A percentile compares a stretch with the other conserved stretches of the same genome.
These are phyloP conservation scores for Scedosporium aurantiacum DNA, from an alignment of 2,329 filamentous ascomycete genomes.

Conservation along the genomic window DNA sequence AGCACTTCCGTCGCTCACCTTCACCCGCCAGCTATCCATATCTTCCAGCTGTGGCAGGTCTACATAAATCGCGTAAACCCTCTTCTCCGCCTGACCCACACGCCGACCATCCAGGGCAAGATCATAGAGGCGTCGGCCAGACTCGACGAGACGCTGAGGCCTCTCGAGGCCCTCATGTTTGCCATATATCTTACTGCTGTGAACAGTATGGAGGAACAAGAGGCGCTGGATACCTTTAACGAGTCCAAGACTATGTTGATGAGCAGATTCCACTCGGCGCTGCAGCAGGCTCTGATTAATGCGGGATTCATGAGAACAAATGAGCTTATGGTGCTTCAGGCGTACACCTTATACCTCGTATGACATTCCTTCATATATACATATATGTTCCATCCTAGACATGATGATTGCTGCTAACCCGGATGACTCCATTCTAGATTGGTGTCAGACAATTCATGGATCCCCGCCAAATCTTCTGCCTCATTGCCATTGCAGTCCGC, in stretches of 20 bases:
- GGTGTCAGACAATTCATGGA: constrained; percentile 47
- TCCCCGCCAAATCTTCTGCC: constrained; percentile 33
- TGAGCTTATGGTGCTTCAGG: constrained; percentile 56
- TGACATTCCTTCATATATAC: constrained; percentile 13
- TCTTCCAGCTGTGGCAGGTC: constrained; percentile 56
- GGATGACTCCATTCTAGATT: constrained; percentile 11
- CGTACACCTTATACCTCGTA: constrained; percentile 56
- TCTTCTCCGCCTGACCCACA: constrained; percentile 56
- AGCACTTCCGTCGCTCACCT: constrained; percentile 30
- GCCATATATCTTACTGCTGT: constrained; percentile 50
- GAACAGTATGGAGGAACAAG: constrained; percentile 44
- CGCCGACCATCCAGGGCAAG: constrained; percentile 51
- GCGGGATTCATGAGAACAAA: constrained; percentile 56
- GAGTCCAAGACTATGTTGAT: constrained; percentile 40
- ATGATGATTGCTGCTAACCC: background rate
- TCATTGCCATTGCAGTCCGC: constrained; percentile 55
- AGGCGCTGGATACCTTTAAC: constrained; percentile 42
- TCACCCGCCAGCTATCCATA: constrained; percentile 46
- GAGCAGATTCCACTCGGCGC: constrained; percentile 42
- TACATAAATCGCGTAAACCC: constrained; percentile 62
- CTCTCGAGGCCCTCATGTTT: constrained; percentile 59
- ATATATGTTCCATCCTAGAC: background rate
- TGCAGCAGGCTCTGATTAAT: constrained; percentile 55
- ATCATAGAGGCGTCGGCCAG: constrained; percentile 52
- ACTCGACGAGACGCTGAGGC: constrained; percentile 39